phyloP scores from a whole-genome alignment of 2,329 filamentous ascomycete species.

The Purpureocillium takamizusanense region DNA sequence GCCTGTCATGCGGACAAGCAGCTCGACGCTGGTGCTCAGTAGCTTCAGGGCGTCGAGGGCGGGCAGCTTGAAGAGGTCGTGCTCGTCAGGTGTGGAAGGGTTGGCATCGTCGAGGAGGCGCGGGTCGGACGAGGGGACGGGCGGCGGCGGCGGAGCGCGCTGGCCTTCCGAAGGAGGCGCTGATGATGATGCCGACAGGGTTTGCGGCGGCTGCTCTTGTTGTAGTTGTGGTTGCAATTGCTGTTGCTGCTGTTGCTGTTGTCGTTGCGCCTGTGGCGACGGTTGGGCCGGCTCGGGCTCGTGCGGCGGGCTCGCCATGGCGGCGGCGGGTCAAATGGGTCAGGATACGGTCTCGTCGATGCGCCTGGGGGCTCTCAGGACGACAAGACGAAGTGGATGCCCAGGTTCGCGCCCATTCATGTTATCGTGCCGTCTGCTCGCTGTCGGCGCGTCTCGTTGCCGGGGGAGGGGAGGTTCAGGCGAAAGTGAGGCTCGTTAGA shows the following conservation, averaged over 20 bases:
- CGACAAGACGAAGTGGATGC: conserved; percentile 1
- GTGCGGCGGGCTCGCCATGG: background rate
- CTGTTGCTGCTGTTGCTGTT: too few species aligned
- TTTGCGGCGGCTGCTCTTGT: background rate
- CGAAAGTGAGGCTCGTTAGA: too few species aligned
- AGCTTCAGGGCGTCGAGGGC: conserved; percentile 70
- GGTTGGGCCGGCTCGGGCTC: background rate
- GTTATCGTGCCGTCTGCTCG: background rate
- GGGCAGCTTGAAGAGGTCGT: conserved; percentile 65
- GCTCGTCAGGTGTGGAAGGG: conserved; percentile 23
- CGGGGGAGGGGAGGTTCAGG: too few species aligned
- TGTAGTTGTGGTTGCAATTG: background rate
- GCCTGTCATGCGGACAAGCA: conserved; percentile 62
- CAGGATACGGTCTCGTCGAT: conserved; percentile 5
- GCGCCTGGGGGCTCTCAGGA: conserved; percentile 4
- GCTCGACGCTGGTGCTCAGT: conserved; percentile 63
- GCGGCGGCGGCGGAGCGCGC: conserved; percentile 27
- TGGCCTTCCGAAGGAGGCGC: background rate
- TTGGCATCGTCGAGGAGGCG: conserved; percentile 16
- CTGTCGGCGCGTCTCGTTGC: too few species aligned
- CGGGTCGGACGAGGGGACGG: conserved; percentile 30
- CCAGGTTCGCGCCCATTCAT: conserved; percentile 2
- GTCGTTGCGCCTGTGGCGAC: background rate
- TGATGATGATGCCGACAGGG: too few species aligned
- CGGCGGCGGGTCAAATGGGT: background rate